Evolutionary conservation across 2,329 filamentous ascomycete genomes (phyloP).

Genomic region (Penicillium sp.): DNA sequence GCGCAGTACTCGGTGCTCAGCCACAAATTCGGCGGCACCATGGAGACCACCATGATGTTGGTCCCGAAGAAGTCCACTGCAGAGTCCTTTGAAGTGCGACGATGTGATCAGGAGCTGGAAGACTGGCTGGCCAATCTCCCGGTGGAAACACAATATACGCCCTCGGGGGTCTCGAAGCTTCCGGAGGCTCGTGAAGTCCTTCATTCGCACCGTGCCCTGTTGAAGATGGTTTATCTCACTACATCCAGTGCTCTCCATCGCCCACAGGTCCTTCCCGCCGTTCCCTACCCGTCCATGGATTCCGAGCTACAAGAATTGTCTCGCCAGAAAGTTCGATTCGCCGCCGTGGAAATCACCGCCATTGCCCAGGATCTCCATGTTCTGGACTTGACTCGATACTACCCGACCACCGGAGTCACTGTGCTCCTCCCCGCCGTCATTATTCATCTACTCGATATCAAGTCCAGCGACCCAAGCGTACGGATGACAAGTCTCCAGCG

Average conservation of each 20-base stretch:
- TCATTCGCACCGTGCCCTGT: conserved; percentile 74
- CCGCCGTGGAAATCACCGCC: conserved; percentile 80
- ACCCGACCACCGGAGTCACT: conserved; percentile 88
- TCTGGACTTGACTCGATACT: conserved; percentile 71
- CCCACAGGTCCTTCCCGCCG: conserved; percentile 82
- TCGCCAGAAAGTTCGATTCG: conserved; percentile 76
- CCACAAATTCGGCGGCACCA: conserved; percentile 70
- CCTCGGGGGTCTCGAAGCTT: conserved; percentile 60
- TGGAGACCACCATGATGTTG: conserved; percentile 82
- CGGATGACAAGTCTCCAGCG: conserved; percentile 73
- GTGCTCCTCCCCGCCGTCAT: conserved; percentile 91
- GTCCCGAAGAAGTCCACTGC: conserved; percentile 84
- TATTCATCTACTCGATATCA: conserved; percentile 90
- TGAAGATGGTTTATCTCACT: conserved; percentile 93
- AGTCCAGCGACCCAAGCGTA: conserved; percentile 71
- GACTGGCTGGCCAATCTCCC: conserved; percentile 76
- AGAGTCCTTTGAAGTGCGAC: conserved; percentile 76
- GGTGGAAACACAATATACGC: conserved; percentile 69
- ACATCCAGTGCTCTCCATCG: conserved; percentile 88
- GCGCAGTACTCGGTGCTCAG: conserved; percentile 91
- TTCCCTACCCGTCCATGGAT: conserved; percentile 57
- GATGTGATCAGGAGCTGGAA: conserved; percentile 76
- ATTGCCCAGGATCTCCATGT: conserved; percentile 77
- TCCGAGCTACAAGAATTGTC: conserved; percentile 79
- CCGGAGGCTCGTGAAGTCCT: conserved; percentile 49